Evolutionary conservation across 2,329 filamentous ascomycete genomes (phyloP).

Genomic region (Aspergillus sp.): DNA sequence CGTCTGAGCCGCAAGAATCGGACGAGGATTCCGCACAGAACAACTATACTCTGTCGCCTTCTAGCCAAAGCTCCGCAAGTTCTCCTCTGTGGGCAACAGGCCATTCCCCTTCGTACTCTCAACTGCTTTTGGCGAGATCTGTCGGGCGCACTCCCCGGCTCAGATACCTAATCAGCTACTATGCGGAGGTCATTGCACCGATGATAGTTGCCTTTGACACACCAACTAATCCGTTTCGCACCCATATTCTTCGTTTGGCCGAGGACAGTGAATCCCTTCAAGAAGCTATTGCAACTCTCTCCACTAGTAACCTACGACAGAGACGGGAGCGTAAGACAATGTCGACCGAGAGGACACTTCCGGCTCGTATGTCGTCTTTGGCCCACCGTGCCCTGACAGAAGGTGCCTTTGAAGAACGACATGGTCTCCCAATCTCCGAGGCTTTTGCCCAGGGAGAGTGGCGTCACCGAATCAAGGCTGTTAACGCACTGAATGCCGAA

Average conservation of each 20-base stretch:
- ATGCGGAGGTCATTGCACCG: conserved; percentile 85
- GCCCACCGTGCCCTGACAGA: conserved; percentile 41
- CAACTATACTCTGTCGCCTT: neutral
- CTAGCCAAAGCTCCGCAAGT: conserved; percentile 2
- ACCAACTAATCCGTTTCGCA: conserved; percentile 77
- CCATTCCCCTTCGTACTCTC: conserved; percentile 29
- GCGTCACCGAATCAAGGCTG: conserved; percentile 78
- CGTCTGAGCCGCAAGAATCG: neutral
- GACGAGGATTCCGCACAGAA: conserved; percentile 1
- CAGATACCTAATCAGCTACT: conserved; percentile 88
- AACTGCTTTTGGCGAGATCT: conserved; percentile 40
- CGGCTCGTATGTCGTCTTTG: conserved; percentile 45
- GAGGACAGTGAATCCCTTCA: conserved; percentile 76
- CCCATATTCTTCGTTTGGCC: conserved; percentile 75
- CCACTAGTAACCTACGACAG: conserved; percentile 87
- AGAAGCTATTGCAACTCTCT: conserved; percentile 83
- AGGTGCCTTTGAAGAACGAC: conserved; percentile 27
- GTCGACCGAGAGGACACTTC: conserved; percentile 48
- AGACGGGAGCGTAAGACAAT: conserved; percentile 55
- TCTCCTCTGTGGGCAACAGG: conserved; percentile 13
- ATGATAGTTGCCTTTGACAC: conserved; percentile 89
- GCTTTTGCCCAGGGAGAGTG: conserved; percentile 72
- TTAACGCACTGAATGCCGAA: conserved; percentile 77
- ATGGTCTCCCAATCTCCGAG: conserved; percentile 43
- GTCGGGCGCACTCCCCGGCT: conserved; percentile 68